Base-by-base conservation (phyloP, 1,284 basidiomycete species). In the Ustilago cynodontis region DNA sequence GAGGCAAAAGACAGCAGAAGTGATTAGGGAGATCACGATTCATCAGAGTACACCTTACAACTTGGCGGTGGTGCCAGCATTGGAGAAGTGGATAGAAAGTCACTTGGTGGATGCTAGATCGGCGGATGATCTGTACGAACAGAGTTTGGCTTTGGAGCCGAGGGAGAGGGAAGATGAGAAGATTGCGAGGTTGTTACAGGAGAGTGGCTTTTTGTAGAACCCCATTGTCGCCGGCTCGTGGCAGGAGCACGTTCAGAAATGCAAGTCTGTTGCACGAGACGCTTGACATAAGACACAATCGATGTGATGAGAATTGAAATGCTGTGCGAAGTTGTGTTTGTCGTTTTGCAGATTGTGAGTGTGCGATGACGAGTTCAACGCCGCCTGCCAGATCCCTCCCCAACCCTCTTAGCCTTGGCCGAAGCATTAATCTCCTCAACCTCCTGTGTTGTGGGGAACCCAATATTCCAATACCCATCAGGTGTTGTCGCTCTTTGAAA, bases 21-120 rank as follows among this genome's bases (percentile, higher is more conserved):
- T 98, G 77, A 94, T 99, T 79, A 91, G 93, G 68, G 95, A 99
- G 86, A 98, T 99, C 85, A 93, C 96, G 83, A 92, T 94, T 45
- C 98, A 95, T 90, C 97, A 99, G 86, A 90, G 91, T 11, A 91
- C 91, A 76, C 92, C 94, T 58, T 83, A 85, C 88, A 95, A 96
- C 86, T 90, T 97, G 74, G 89, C 90, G 20, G 88, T 89, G 9
- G 91, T 95, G 13, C 89, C 90, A 1, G 83, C 89, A 0, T 90
- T 99, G 35, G 89, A 91, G 60, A 88, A 89, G 41, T 97, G 91
- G 84, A 90, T 99, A 66, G 91, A 93, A 77, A 91, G 93, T 49
- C 91, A 91, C 4, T 88, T 98, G 77, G 90, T 78, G 11, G 61
- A 75, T 51, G 63, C 67, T 2, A 37, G 71, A 65, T 55, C 55